phyloP scores from a whole-genome alignment of 441 rosid genomes.

The Populus trichocarpa region DNA sequence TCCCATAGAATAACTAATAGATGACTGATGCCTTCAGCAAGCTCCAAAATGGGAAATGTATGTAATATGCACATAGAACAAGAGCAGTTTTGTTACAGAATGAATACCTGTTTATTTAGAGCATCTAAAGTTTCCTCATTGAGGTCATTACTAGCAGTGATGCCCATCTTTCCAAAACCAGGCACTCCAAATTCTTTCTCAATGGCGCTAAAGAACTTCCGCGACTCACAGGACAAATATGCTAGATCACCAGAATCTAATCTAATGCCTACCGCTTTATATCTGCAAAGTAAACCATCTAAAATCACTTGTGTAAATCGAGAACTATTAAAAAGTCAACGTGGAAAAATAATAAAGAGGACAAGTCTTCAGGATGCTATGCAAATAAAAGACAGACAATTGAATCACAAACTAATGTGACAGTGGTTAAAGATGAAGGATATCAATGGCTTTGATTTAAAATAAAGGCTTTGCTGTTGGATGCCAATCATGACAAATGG shows the following conservation, averaged over 20 bases:
- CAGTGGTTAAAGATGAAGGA: not conserved
- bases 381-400: slow-evolving; percentile 1
- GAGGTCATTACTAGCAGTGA: slow-evolving; percentile 94
- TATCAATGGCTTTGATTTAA: not conserved
- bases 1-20: not conserved
- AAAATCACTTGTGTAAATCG: slow-evolving; percentile 21
- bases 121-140: slow-evolving; percentile 97
- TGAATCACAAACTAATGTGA: slow-evolving; percentile 2
- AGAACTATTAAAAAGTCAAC: slow-evolving; percentile 9
- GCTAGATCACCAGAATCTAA: slow-evolving; percentile 96
- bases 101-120: slow-evolving; percentile 78
- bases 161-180: slow-evolving; percentile 64
- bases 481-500: not conserved
- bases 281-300: slow-evolving; percentile 45
- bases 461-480: not conserved
- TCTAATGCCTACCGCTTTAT: slow-evolving; percentile 81
- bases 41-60: not conserved
- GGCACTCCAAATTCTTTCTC: slow-evolving; percentile 68
- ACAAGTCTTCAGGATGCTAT: not conserved
- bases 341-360: not conserved
- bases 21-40: not conserved
- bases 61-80: slow-evolving; percentile 1
- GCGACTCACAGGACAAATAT: slow-evolving; percentile 67
- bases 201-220: slow-evolving; percentile 57
- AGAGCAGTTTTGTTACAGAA: not conserved